These are phyloP conservation scores for Aspergillus persii DNA, from an alignment of 2,329 filamentous ascomycete species.

Conservation along the genomic window DNA sequence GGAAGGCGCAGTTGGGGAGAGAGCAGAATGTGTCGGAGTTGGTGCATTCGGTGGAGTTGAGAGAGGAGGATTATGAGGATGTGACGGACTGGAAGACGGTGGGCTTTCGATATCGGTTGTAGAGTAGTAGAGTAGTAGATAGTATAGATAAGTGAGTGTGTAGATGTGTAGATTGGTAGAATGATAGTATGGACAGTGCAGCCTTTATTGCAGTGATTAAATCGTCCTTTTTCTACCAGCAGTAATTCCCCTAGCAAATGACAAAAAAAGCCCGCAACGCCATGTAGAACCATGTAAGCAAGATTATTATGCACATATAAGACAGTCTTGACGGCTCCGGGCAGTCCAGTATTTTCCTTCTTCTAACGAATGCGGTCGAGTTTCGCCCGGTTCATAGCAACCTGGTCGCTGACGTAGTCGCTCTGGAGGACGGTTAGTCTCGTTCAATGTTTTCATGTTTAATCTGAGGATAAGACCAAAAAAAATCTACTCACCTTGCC, in stretches of 20 bases:
- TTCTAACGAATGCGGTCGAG: slow-evolving; percentile 56
- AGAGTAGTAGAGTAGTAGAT: neutral
- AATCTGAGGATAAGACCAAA: neutral
- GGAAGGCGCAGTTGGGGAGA: slow-evolving; percentile 32
- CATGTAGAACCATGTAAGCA: slow-evolving; percentile 12
- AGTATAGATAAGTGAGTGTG: too few relatives aligned
- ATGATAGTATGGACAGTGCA: neutral
- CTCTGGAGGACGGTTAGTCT: slow-evolving; percentile 54
- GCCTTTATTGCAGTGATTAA: neutral
- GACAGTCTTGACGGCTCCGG: slow-evolving; percentile 29
- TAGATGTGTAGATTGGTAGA: too few relatives aligned
- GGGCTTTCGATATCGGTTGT: slow-evolving; percentile 57
- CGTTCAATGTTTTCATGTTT: neutral
- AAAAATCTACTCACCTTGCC: slow-evolving; percentile 61
- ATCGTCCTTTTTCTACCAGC: neutral
- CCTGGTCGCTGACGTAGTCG: slow-evolving; percentile 77
- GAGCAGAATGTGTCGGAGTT: slow-evolving; percentile 38
- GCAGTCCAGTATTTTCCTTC: slow-evolving; percentile 18
- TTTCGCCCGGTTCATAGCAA: slow-evolving; percentile 72
- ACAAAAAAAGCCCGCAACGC: neutral
- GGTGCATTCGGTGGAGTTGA: slow-evolving; percentile 34
- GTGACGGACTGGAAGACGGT: slow-evolving; percentile 59
- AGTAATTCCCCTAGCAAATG: neutral
- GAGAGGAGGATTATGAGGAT: slow-evolving; percentile 54
- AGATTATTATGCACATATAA: slow-evolving; percentile 13